phyloP scores from a whole-genome alignment of 2,329 filamentous ascomycete genomes.

The Fusarium sp. region DNA sequence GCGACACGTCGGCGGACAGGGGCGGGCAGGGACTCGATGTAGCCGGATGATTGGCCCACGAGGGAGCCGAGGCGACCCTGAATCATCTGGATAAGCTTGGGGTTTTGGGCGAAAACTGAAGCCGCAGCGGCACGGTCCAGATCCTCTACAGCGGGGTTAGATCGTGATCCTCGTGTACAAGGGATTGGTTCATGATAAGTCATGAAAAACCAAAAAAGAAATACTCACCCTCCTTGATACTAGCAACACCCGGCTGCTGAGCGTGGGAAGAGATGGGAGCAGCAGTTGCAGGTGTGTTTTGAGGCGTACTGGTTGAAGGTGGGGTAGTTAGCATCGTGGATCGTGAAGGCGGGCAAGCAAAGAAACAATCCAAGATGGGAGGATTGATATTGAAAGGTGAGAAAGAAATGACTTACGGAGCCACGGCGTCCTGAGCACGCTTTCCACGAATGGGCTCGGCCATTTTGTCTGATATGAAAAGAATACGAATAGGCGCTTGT shows the following conservation, averaged over 20 bases:
- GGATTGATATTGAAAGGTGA: slow-evolving; percentile 25
- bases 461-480: slow-evolving; percentile 59
- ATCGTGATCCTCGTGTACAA: slow-evolving; percentile 2
- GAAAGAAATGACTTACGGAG: slow-evolving; percentile 64
- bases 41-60: slow-evolving; percentile 94
- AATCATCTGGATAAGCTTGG: slow-evolving; percentile 95
- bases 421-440: slow-evolving; percentile 67
- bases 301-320: slow-evolving; percentile 83
- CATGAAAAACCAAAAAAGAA: slow-evolving; percentile 5
- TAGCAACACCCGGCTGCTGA: slow-evolving; percentile 91
- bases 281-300: slow-evolving; percentile 96
- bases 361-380: slow-evolving; percentile 24
- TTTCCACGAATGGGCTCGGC: slow-evolving; percentile 75
- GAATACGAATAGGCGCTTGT: slow-evolving; percentile 44
- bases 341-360: slow-evolving; percentile 39
- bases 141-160: slow-evolving; percentile 73
- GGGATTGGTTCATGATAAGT: slow-evolving; percentile 17
- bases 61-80: slow-evolving; percentile 94
- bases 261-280: slow-evolving; percentile 98
- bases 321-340: slow-evolving; percentile 55
- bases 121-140: slow-evolving; percentile 88
- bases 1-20: slow-evolving; percentile 93
- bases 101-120: slow-evolving; percentile 95
- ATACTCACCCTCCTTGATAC: slow-evolving; percentile 94
- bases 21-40: slow-evolving; percentile 93